Evolutionary conservation across 306 rosid genomes (phyloP).

Genomic region (Sphenostylis stenocarpa): DNA sequence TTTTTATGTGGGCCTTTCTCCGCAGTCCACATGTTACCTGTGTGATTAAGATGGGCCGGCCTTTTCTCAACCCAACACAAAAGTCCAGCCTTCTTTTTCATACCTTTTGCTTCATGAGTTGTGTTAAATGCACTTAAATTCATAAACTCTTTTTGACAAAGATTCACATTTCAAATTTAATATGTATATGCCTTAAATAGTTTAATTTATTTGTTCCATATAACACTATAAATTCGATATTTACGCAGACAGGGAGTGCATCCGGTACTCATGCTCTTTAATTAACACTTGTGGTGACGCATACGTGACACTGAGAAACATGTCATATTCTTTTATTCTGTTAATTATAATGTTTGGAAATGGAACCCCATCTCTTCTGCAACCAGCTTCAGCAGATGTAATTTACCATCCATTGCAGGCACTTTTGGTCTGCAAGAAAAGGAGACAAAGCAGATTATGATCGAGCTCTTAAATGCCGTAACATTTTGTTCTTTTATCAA

Average conservation of each 20-base stretch:
- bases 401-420: neutral
- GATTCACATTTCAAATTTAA: neutral
- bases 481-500: neutral
- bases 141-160: too few relatives aligned
- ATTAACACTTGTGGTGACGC: conserved; percentile 30
- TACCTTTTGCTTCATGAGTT: too few relatives aligned
- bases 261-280: neutral
- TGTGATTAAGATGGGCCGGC: neutral
- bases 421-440: conserved; percentile 22
- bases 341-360: neutral
- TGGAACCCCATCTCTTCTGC: neutral
- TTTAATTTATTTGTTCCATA: neutral
- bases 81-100: neutral
- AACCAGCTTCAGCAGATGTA: neutral
- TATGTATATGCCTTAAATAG: neutral
- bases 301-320: conserved; percentile 15
- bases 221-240: neutral
- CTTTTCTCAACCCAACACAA: neutral
- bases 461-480: conserved; percentile 4
- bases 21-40: neutral
- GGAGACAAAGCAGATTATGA: conserved; percentile 32
- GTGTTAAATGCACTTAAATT: too few relatives aligned
- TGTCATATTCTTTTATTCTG: neutral
- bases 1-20: neutral
- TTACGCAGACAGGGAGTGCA: conserved; percentile 14